A percentile compares a stretch with the other conserved stretches of the same genome.
These are phyloP conservation scores for Tremella yokohamensis DNA, from an alignment of 768 basidiomycete genomes.

Conservation along the genomic window DNA sequence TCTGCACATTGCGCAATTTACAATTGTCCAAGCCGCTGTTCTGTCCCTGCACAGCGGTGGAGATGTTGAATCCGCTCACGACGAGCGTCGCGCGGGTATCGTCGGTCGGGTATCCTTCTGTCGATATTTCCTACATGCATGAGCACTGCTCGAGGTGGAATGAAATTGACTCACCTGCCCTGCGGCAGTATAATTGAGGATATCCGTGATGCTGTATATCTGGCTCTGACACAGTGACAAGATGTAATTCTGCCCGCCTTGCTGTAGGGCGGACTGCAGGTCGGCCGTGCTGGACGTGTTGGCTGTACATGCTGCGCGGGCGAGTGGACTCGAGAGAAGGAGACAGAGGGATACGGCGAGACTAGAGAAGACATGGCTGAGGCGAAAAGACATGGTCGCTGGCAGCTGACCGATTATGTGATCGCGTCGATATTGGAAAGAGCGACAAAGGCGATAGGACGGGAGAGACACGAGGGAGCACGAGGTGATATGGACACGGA, in stretches of 20 bases:
- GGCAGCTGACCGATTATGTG: no score
- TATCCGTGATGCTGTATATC: constrained; percentile 64
- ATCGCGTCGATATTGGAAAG: no score
- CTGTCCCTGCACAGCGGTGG: constrained; percentile 66
- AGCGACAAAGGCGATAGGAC: no score
- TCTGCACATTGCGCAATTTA: constrained; percentile 69
- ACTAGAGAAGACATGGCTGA: background rate
- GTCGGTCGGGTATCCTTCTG: constrained; percentile 68
- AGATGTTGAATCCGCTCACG: constrained; percentile 60
- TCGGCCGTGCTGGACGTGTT: constrained; percentile 30
- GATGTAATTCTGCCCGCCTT: constrained; percentile 57
- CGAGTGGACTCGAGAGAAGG: background rate
- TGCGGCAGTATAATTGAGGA: constrained; percentile 62
- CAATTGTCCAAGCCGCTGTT: constrained; percentile 57
- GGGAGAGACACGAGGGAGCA: no score
- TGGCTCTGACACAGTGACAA: constrained; percentile 65
- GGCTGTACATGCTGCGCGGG: constrained; percentile 29
- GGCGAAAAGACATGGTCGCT: no score
- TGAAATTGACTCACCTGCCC: background rate
- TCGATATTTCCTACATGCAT: constrained; percentile 71
- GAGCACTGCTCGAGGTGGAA: background rate
- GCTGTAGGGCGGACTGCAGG: constrained; percentile 25
- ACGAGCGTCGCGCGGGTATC: constrained; percentile 65
- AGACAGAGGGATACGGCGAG: background rate
- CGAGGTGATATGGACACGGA: no score